Evolutionary conservation across 1,284 basidiomycete genomes (phyloP).

Genomic region (Apiotrichum brassicae): DNA sequence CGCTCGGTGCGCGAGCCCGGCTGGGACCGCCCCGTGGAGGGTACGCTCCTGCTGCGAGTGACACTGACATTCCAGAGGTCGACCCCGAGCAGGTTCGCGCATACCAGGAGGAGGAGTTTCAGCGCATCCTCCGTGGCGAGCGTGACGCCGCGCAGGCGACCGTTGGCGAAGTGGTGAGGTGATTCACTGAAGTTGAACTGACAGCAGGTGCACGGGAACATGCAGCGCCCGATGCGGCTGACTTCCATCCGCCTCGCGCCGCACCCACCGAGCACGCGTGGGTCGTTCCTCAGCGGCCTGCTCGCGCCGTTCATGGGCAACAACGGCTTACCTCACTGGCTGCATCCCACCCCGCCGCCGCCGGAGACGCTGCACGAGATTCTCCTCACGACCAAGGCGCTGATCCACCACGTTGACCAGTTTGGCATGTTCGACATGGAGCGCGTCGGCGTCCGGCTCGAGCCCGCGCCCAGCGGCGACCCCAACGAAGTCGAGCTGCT

Average conservation of each 20-base stretch:
- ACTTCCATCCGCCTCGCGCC: constrained; percentile 75
- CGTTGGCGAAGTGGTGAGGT: constrained; percentile 62
- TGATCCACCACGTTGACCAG: constrained; percentile 59
- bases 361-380: constrained; percentile 57
- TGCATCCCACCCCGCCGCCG: constrained; percentile 38
- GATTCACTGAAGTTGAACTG: too few species aligned
- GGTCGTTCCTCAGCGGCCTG: constrained; percentile 70
- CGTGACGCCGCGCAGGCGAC: constrained; percentile 66
- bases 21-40: constrained; percentile 9
- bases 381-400: constrained; percentile 59
- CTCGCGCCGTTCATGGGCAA: constrained; percentile 59
- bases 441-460: constrained; percentile 54
- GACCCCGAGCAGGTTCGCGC: constrained; percentile 53
- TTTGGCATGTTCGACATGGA: constrained; percentile 74
- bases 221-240: constrained; percentile 58
- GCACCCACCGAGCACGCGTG: constrained; percentile 60
- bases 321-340: constrained; percentile 28
- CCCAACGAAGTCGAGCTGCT: constrained; percentile 78
- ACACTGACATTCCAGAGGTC: constrained; percentile 3
- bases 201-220: constrained; percentile 60
- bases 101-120: constrained; percentile 65
- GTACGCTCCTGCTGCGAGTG: not conserved
- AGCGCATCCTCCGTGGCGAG: constrained; percentile 62
- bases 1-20: constrained; percentile 11
- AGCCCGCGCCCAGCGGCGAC: constrained; percentile 58